Conservation (phyloP, 371 early-diverging fungal species). For the Haplosporangium sp. region DNA sequence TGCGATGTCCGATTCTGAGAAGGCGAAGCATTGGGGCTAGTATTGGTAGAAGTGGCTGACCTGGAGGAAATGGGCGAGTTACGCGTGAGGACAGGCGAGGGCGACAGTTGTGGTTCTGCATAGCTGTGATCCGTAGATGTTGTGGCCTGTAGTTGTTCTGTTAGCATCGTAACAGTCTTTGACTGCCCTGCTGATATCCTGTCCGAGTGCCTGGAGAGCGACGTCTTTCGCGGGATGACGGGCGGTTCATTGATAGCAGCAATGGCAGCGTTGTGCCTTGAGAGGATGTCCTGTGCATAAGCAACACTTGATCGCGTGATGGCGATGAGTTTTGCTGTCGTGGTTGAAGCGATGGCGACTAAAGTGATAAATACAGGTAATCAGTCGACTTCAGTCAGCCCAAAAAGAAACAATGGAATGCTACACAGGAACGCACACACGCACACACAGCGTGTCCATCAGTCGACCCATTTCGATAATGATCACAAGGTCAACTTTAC, state of each 20-base stretch:
- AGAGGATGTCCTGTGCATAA: slow-evolving; percentile 48
- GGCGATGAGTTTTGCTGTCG: slow-evolving; percentile 40
- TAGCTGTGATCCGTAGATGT: slow-evolving; percentile 15
- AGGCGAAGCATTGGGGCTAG: slow-evolving; percentile 16
- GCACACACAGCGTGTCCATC: too few species aligned
- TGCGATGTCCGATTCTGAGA: slow-evolving; percentile 12
- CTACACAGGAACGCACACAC: too few species aligned
- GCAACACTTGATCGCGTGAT: slow-evolving; percentile 36
- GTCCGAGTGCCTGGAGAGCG: slow-evolving; percentile 38
- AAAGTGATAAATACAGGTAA: slow-evolving; percentile 10
- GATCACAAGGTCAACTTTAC: slow-evolving; percentile 9
- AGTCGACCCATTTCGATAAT: background rate
- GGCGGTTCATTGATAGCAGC: slow-evolving; percentile 44
- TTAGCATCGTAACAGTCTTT: slow-evolving; percentile 46
- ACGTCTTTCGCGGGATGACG: slow-evolving; percentile 34
- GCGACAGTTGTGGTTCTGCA: slow-evolving; percentile 19
- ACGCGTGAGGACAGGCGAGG: slow-evolving; percentile 35
- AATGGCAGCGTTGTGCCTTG: slow-evolving; percentile 42
- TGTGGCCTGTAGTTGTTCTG: slow-evolving; percentile 42
- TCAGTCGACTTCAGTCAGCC: slow-evolving; percentile 8
- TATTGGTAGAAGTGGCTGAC: slow-evolving; percentile 2
- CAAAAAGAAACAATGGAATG: too few species aligned
- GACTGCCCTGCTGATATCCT: slow-evolving; percentile 41
- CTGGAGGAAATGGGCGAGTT: slow-evolving; percentile 19
- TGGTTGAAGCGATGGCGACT: slow-evolving; percentile 50